Conservation (phyloP, 768 basidiomycete genomes). For the Auricularia sp. region DNA sequence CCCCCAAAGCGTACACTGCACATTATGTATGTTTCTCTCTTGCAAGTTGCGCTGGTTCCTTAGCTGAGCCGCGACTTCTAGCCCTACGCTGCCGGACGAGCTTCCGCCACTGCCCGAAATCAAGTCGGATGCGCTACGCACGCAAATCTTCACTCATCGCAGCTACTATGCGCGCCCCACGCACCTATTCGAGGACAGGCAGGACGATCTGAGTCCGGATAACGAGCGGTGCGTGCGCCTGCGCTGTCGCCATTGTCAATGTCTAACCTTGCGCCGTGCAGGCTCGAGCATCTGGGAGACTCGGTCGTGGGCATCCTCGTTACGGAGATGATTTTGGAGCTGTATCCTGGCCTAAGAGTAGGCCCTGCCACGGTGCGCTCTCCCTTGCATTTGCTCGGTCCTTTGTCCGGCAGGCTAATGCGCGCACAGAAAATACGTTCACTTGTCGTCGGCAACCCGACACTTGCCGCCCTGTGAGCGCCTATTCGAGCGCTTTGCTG, state of each 20-base stretch:
- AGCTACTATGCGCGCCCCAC: constrained; percentile 59
- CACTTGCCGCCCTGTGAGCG: constrained; percentile 57
- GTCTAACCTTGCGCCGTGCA: constrained; percentile 16
- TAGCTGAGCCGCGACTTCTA: not conserved
- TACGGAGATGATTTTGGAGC: constrained; percentile 50
- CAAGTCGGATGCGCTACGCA: constrained; percentile 30
- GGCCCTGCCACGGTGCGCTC: constrained; percentile 63
- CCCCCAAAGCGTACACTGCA: not conserved
- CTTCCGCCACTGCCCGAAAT: constrained; percentile 55
- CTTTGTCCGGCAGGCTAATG: not conserved
- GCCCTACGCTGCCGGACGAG: constrained; percentile 12
- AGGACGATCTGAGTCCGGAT: constrained; percentile 64
- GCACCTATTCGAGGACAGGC: constrained; percentile 66
- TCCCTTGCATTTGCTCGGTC: not conserved
- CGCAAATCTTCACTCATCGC: constrained; percentile 66
- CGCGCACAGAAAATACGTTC: constrained; percentile 61
- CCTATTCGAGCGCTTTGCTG: constrained; percentile 10
- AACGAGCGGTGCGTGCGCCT: constrained; percentile 55
- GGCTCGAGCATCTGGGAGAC: constrained; percentile 71
- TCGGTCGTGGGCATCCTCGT: constrained; percentile 59
- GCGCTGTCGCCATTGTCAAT: constrained; percentile 6
- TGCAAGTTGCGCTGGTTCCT: not conserved
- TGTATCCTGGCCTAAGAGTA: constrained; percentile 60
- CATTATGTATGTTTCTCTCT: not conserved
- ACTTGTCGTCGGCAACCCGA: constrained; percentile 62